Percentiles rank a stretch among this genome's conserved stretches.
Evolutionary conservation across 306 rosid species (phyloP).

Genomic region (Vachellia collinsii): DNA sequence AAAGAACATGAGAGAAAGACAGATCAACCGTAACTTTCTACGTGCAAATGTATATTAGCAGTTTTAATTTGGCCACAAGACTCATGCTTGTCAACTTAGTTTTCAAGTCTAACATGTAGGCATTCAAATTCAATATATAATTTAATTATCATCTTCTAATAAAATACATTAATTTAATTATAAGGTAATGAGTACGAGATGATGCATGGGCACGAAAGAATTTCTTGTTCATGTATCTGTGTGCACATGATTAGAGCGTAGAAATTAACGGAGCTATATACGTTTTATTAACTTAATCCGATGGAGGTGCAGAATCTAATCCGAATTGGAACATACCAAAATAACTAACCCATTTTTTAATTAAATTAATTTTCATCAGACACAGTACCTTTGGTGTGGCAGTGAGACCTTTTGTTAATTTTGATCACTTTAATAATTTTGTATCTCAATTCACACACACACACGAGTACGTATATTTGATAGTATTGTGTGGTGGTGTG

Average conservation of each 20-base stretch:
- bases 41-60: no score
- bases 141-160: neutral
- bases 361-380: neutral
- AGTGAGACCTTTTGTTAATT: neutral
- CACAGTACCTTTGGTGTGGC: neutral
- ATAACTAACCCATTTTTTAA: neutral
- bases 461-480: no score
- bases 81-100: neutral
- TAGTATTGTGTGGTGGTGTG: no score
- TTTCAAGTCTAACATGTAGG: neutral
- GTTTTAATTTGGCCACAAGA: neutral
- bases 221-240: conserved; percentile 18
- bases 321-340: conserved; percentile 8
- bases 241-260: conserved; percentile 31
- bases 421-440: neutral
- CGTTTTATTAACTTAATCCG: neutral
- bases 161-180: neutral
- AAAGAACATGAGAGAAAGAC: neutral
- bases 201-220: neutral
- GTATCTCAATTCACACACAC: no score
- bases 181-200: neutral
- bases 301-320: conserved; percentile 41
- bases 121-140: neutral
- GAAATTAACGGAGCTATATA: neutral
- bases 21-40: neutral